These are phyloP conservation scores for Plasmodium inui DNA, from an alignment of 169 alveolate genomes.

Conservation along the genomic window DNA sequence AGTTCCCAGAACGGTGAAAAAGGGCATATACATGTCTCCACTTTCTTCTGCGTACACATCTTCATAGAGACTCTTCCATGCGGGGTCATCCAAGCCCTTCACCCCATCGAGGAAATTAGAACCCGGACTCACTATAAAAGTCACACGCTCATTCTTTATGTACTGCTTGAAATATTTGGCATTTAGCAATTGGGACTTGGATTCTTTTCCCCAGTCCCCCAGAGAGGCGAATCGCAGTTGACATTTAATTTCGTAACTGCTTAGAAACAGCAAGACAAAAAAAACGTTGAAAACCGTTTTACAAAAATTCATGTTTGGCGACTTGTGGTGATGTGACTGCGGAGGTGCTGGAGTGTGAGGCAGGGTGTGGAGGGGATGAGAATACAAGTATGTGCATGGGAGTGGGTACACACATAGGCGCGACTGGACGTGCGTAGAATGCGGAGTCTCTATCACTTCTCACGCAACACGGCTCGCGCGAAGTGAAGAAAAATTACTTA, in stretches of 20 bases:
- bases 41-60: slow-evolving; percentile 85
- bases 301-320: slow-evolving; percentile 42
- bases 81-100: slow-evolving; percentile 80
- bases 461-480: not conserved
- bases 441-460: too few species aligned
- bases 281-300: slow-evolving; percentile 49
- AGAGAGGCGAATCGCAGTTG: slow-evolving; percentile 88
- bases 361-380: not conserved
- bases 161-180: slow-evolving; percentile 87
- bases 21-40: slow-evolving; percentile 88
- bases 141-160: slow-evolving; percentile 84
- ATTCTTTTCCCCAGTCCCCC: slow-evolving; percentile 91
- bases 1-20: slow-evolving; percentile 90
- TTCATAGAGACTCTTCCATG: slow-evolving; percentile 86
- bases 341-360: not conserved
- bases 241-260: slow-evolving; percentile 71
- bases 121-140: slow-evolving; percentile 90
- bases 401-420: not conserved
- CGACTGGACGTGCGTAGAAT: not conserved
- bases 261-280: slow-evolving; percentile 74
- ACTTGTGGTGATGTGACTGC: not conserved
- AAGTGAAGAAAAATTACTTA: not conserved
- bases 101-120: slow-evolving; percentile 90
- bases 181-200: slow-evolving; percentile 79
- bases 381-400: not conserved